Conservation (phyloP, 148 eudicot species). For the Cornus controversa region DNA sequence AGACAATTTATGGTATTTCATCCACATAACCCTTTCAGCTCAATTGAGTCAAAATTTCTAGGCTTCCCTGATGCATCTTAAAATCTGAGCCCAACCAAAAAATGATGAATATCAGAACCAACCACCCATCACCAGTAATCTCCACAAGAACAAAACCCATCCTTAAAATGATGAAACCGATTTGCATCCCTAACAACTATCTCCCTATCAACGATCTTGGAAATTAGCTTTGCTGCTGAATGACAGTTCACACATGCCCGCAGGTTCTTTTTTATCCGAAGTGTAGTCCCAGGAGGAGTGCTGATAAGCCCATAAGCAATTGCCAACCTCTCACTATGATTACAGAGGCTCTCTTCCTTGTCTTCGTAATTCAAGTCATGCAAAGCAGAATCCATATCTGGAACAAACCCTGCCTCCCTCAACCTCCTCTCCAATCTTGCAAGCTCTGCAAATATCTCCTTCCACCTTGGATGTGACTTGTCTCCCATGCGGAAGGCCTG, state of each 20-base stretch:
- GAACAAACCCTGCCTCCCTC: slow-evolving; percentile 53
- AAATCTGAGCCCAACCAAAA: background rate
- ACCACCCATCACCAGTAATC: slow-evolving; percentile 38
- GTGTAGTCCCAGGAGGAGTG: slow-evolving; percentile 44
- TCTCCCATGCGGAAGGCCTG: slow-evolving; percentile 57
- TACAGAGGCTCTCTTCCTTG: slow-evolving; percentile 40
- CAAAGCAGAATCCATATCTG: slow-evolving; percentile 50
- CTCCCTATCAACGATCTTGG: slow-evolving; percentile 39
- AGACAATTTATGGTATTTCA: background rate
- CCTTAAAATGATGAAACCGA: slow-evolving; percentile 58
- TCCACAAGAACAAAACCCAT: slow-evolving; percentile 54
- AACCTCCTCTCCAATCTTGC: slow-evolving; percentile 40
- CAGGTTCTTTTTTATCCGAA: slow-evolving; percentile 45
- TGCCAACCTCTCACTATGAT: slow-evolving; percentile 57
- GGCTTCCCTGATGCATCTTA: background rate
- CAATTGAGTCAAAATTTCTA: too few relatives aligned
- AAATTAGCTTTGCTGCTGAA: slow-evolving; percentile 46
- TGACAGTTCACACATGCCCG: slow-evolving; percentile 57
- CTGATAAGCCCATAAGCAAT: slow-evolving; percentile 56
- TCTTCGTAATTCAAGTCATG: slow-evolving; percentile 65
- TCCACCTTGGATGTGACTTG: slow-evolving; percentile 54
- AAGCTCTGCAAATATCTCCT: slow-evolving; percentile 45
- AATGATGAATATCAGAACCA: background rate
- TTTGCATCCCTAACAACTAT: slow-evolving; percentile 54
- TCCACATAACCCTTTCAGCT: background rate